These are phyloP conservation scores for Pogostemon cablin DNA, from an alignment of 257 asterid genomes.

Conservation along the genomic window DNA sequence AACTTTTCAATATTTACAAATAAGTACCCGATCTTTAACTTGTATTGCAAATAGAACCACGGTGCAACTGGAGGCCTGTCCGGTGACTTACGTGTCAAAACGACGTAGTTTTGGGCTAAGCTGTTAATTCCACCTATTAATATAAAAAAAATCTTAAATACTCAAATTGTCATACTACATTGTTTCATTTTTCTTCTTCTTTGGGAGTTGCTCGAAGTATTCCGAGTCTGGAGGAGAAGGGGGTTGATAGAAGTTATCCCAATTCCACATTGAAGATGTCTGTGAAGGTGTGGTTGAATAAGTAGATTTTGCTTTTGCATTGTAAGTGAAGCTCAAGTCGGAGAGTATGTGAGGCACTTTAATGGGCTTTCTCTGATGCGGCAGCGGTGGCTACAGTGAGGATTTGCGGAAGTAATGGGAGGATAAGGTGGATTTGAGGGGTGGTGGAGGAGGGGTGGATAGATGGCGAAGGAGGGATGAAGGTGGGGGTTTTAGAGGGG, in stretches of 20 bases:
- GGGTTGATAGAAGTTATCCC: too few relatives aligned
- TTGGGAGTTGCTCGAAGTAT: slow-evolving; percentile 50
- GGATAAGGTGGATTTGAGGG: slow-evolving; percentile 53
- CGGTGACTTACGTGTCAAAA: too few relatives aligned
- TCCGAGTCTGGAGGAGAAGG: slow-evolving; percentile 46
- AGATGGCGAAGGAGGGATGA: too few relatives aligned
- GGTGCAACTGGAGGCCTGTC: too few relatives aligned
- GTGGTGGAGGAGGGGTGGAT: slow-evolving; percentile 31
- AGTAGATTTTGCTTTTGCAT: slow-evolving; percentile 57
- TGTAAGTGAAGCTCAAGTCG: slow-evolving; percentile 54
- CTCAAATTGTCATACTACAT: too few relatives aligned
- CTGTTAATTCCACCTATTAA: too few relatives aligned
- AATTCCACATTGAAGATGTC: too few relatives aligned
- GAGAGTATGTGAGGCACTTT: slow-evolving; percentile 42
- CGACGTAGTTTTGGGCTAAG: too few relatives aligned
- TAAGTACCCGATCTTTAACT: too few relatives aligned
- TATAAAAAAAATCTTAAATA: too few relatives aligned
- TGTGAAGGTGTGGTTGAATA: slow-evolving; percentile 52
- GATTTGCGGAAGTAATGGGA: slow-evolving; percentile 35
- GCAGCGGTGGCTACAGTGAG: slow-evolving; percentile 26
- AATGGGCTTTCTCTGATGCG: slow-evolving; percentile 48
- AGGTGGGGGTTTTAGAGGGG: background rate
- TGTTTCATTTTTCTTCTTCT: slow-evolving; percentile 12
- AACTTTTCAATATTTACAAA: too few relatives aligned
- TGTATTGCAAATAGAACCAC: too few relatives aligned